Percentiles rank a stretch among this genome's conserved stretches.
phyloP scores from a whole-genome alignment of 192 early-diverging fungal genomes.

The Chytriomyces sp. region DNA sequence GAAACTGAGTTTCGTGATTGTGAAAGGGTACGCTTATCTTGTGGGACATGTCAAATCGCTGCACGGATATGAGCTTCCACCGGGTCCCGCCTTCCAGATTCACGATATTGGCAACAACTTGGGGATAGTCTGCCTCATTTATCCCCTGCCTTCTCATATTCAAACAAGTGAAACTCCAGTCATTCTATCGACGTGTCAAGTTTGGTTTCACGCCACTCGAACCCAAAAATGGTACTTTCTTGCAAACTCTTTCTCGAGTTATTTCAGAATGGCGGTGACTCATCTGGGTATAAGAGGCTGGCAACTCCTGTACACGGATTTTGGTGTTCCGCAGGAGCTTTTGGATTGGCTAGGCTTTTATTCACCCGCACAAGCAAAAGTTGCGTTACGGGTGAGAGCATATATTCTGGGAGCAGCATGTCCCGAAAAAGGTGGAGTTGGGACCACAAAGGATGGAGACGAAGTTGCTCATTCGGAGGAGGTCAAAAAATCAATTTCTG shows the following conservation, averaged over 20 bases:
- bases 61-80: neutral
- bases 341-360: slow-evolving; percentile 35
- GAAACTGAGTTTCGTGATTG: neutral
- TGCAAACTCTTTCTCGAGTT: slow-evolving; percentile 32
- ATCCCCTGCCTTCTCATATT: neutral
- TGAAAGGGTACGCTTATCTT: neutral
- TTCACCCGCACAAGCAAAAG: slow-evolving; percentile 5
- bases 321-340: slow-evolving; percentile 9
- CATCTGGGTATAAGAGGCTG: slow-evolving; percentile 46
- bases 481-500: neutral
- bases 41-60: neutral
- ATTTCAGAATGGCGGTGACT: slow-evolving; percentile 31
- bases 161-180: neutral
- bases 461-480: neutral
- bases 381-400: neutral
- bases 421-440: neutral
- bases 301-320: slow-evolving; percentile 31
- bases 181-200: neutral
- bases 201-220: slow-evolving; percentile 29
- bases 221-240: slow-evolving; percentile 23
- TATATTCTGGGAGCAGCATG: neutral
- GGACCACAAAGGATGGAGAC: neutral
- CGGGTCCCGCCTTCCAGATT: slow-evolving; percentile 27
- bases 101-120: slow-evolving; percentile 8
- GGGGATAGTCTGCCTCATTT: slow-evolving; percentile 34